A percentile compares a stretch with the other conserved stretches of the same genome.
These are phyloP conservation scores for Fusarium stilboides DNA, from an alignment of 2,329 filamentous ascomycete species.

Conservation along the genomic window DNA sequence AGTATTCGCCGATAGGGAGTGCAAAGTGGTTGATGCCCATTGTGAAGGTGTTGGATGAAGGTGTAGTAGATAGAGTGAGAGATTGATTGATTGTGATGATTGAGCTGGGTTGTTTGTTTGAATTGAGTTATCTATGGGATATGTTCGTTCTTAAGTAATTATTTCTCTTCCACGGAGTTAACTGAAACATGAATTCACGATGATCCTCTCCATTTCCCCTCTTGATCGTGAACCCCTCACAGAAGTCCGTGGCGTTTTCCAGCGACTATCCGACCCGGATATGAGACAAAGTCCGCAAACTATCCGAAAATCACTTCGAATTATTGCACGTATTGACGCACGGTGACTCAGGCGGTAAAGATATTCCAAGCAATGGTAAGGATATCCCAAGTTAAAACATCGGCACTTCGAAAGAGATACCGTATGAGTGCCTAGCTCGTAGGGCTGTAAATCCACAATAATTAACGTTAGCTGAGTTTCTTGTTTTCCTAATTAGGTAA, in stretches of 20 bases:
- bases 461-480: not conserved
- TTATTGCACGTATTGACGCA: not conserved
- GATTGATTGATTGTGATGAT: not conserved
- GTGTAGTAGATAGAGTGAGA: not conserved
- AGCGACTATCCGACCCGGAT: slow-evolving; percentile 24
- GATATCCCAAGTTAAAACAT: not conserved
- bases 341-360: not conserved
- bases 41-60: slow-evolving; percentile 7
- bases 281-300: slow-evolving; percentile 21
- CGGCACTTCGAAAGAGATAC: not conserved
- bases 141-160: slow-evolving; percentile 22
- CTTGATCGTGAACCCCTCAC: slow-evolving; percentile 27
- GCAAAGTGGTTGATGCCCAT: slow-evolving; percentile 46
- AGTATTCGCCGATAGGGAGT: slow-evolving; percentile 47
- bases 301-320: slow-evolving; percentile 4
- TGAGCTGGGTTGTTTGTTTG: not conserved
- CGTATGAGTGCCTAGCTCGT: not conserved
- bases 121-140: not conserved
- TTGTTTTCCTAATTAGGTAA: slow-evolving; percentile 20
- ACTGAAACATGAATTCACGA: slow-evolving; percentile 23
- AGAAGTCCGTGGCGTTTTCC: slow-evolving; percentile 4
- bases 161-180: not conserved
- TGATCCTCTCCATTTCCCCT: slow-evolving; percentile 17
- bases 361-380: not conserved
- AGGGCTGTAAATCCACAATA: slow-evolving; percentile 2